Evolutionary conservation across 129 eudicot genomes (phyloP), one percentile per base, ranked within the genome.

Genomic region (Tagetes patula): DNA sequence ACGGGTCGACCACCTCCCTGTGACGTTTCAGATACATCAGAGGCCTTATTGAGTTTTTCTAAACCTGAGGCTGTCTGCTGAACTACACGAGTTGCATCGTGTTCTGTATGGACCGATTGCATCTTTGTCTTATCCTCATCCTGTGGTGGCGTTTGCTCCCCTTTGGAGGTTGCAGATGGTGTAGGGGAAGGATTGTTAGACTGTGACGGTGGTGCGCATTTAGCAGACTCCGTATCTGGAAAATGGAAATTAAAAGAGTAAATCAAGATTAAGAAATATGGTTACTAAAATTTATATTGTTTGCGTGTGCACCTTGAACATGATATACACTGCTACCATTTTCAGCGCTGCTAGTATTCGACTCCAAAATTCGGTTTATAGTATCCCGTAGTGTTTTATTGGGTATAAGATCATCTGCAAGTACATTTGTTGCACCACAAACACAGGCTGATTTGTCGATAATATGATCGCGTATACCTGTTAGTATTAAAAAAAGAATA

Each of bases 341-440:
- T 52, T 88, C 97, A 67, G 81, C 87, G 75, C 99, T 86, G 81
- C 85, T 84, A 64, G 85, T 90, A 83, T 87, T 91, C 52, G 96
- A 91, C 85, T 95, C 97, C 65, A 95, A 69, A 12, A 88, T 85
- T 50, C 94, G 89, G 71, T 83, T 88, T 42, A 95, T 95, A 8
- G 97, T 86, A 73, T 85, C 99, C 65, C 99, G 79, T 53, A 95
- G 70, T 9, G 99, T 95, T 75, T 84, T 88, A 72, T 90, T 95
- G 58, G 99, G 99, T 70, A 90, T 84, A 20, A 95, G 91, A 81
- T 95, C 94, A 82, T 95, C 99, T 47, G 97, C 97, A 52, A 88
- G 97, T 70, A 90, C 77, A 77, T 87, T 84, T 43, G 88, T 88
- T 70, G 93, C 94, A 75, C 97, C 99, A 85, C 99, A 95, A 27